Conservation (phyloP, 148 eudicot genomes). For the Vaccinium vitisidaea region DNA sequence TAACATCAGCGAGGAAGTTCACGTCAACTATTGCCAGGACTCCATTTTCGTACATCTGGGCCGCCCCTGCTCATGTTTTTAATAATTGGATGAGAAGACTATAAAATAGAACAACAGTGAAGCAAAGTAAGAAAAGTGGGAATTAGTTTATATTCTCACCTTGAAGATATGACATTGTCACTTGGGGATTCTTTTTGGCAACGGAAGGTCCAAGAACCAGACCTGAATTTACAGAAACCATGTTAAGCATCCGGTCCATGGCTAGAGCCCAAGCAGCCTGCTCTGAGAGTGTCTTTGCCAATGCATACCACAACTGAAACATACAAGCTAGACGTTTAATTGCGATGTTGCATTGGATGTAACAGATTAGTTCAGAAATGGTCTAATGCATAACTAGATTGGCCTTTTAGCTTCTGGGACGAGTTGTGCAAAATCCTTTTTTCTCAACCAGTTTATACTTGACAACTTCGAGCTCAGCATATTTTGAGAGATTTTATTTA, state of each 20-base stretch:
- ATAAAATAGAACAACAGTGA: not conserved
- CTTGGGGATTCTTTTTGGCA: slow-evolving; percentile 29
- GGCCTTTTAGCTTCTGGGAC: not conserved
- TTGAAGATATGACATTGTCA: slow-evolving; percentile 38
- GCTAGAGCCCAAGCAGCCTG: slow-evolving; percentile 48
- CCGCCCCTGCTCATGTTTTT: slow-evolving; percentile 27
- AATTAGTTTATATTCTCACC: slow-evolving; percentile 4
- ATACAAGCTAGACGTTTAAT: no score
- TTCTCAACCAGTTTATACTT: not conserved
- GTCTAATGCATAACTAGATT: not conserved
- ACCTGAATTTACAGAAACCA: slow-evolving; percentile 38
- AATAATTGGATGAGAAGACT: not conserved
- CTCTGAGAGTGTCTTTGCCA: slow-evolving; percentile 38
- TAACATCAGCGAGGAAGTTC: slow-evolving; percentile 31
- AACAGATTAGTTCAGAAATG: not conserved
- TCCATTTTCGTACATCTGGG: slow-evolving; percentile 39
- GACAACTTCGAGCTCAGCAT: not conserved
- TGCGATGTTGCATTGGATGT: not conserved
- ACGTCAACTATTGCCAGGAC: slow-evolving; percentile 33
- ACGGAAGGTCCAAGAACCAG: slow-evolving; percentile 32
- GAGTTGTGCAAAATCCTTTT: not conserved
- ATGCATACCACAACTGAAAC: slow-evolving; percentile 35
- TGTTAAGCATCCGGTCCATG: slow-evolving; percentile 37
- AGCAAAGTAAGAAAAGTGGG: not conserved
- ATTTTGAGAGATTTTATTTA: not conserved